Conservation (phyloP, 192 early-diverging fungal genomes). For the Coemansia sp. region DNA sequence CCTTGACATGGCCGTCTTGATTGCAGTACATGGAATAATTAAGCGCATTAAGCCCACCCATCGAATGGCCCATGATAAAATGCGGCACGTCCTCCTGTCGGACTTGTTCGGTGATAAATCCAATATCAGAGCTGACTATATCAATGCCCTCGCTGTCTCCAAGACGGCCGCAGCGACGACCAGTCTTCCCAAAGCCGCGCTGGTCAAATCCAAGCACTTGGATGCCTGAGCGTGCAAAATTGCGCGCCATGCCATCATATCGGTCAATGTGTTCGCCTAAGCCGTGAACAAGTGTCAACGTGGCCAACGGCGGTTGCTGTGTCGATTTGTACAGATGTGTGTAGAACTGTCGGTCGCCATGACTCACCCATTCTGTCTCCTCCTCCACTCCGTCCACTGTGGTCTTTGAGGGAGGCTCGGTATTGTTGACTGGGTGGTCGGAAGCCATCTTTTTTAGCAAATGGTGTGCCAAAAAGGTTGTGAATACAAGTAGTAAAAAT, state of each 20-base stretch:
- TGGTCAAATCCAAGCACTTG: conserved; percentile 58
- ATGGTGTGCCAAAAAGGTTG: background rate
- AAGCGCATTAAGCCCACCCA: conserved; percentile 50
- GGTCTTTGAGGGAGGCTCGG: conserved; percentile 1
- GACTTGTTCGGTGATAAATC: conserved; percentile 33
- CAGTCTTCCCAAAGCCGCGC: conserved; percentile 63
- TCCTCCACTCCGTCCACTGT: conserved; percentile 32
- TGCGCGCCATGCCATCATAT: conserved; percentile 54
- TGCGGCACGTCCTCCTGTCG: conserved; percentile 41
- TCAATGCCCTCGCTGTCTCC: conserved; percentile 52
- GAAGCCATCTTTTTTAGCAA: background rate
- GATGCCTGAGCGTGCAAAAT: conserved; percentile 56
- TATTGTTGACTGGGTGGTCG: background rate
- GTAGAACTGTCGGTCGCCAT: conserved; percentile 28
- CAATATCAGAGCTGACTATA: conserved; percentile 45
- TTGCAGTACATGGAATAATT: conserved; percentile 27
- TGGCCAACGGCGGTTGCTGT: conserved; percentile 45
- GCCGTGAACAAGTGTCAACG: conserved; percentile 58
- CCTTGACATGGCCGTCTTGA: conserved; percentile 21
- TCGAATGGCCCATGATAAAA: conserved; percentile 62
- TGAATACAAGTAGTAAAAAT: background rate
- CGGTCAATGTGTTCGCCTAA: conserved; percentile 64
- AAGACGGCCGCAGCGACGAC: conserved; percentile 37
- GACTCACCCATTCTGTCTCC: conserved; percentile 30
- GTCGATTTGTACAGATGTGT: conserved; percentile 29